A percentile compares a stretch with the other conserved stretches of the same genome.
Conservation (phyloP, 768 basidiomycete species). For the Glaciozyma antarctica region DNA sequence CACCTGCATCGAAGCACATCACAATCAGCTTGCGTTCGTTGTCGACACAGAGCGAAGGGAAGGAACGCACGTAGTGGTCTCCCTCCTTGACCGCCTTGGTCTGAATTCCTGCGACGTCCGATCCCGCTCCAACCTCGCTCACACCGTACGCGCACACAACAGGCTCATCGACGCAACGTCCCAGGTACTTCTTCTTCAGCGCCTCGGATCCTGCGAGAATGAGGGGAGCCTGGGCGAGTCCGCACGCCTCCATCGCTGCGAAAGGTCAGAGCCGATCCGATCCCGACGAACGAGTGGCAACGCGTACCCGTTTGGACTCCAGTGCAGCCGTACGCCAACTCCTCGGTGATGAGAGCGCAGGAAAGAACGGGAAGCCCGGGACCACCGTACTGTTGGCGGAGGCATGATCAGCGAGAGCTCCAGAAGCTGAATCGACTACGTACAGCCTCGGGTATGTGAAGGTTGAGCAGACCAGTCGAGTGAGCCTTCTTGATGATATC, state of each 20-base stretch:
- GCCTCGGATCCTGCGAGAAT: conserved; percentile 40
- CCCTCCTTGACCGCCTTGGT: conserved; percentile 40
- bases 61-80: conserved; percentile 33
- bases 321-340: conserved; percentile 28
- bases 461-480: conserved; percentile 40
- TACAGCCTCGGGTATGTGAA: conserved; percentile 41
- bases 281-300: not conserved
- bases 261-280: not conserved
- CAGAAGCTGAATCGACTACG: not conserved
- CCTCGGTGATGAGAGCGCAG: conserved; percentile 40
- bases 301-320: conserved; percentile 24
- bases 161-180: conserved; percentile 42
- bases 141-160: conserved; percentile 40
- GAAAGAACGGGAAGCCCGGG: conserved; percentile 39
- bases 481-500: conserved; percentile 42
- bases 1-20: not conserved
- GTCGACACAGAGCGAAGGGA: no score
- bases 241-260: conserved; percentile 41
- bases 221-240: conserved; percentile 39
- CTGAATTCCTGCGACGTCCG: conserved; percentile 42
- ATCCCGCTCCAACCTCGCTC: conserved; percentile 42
- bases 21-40: no score
- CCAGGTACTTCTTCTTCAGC: conserved; percentile 41
- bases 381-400: conserved; percentile 37
- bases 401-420: not conserved